Base-by-base conservation (phyloP, 768 basidiomycete species). In the Boletus reticuloceps region DNA sequence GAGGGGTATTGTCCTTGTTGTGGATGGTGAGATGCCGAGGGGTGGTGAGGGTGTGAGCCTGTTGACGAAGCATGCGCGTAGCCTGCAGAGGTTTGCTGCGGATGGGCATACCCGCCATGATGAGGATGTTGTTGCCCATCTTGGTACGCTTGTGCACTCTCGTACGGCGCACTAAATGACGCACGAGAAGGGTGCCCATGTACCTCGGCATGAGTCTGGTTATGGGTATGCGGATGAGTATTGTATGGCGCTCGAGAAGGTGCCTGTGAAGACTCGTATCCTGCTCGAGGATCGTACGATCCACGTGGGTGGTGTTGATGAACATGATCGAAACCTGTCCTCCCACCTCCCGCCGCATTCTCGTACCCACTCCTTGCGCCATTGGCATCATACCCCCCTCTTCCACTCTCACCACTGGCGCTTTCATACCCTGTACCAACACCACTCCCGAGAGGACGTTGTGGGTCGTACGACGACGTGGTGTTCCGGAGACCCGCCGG, bases 141-240 rank as follows among this genome's bases (percentile, higher is more conserved):
- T n/a, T 67, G 72, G 37, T 56, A 67, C n/a, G 56, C 51, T 19
- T 67, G 70, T 20, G 61, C 47, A 44, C 69, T 63, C 42, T 72
- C 69, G 19, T 67, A 70, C 4, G 58, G 40, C 5, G 57, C 34
- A 27, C 12, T 65, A 43, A 70, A 69, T 14, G 63, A 49, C 16
- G 54, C 40, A 22, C 67, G 62, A 0, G 65, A 14, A 6, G 54
- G 54, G 16, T 62, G 63, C 5, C 53, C 56, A n/a, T 67, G 65
- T 7, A 55, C 54, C 13, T 68, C 61, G 16, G 61, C 6, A 20
- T 65, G 59, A 43, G 60, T 36, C 56, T 58, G 60, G 45, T 52
- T 47, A 50, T 64, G 64, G 6, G 64, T 4, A 27, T 54, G 61
- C 25, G 44, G 50, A 42, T 60, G 64, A 19, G 52, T n/a, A 60